phyloP scores from a whole-genome alignment of 139 green algal species.

The Haematococcus lacustris region DNA sequence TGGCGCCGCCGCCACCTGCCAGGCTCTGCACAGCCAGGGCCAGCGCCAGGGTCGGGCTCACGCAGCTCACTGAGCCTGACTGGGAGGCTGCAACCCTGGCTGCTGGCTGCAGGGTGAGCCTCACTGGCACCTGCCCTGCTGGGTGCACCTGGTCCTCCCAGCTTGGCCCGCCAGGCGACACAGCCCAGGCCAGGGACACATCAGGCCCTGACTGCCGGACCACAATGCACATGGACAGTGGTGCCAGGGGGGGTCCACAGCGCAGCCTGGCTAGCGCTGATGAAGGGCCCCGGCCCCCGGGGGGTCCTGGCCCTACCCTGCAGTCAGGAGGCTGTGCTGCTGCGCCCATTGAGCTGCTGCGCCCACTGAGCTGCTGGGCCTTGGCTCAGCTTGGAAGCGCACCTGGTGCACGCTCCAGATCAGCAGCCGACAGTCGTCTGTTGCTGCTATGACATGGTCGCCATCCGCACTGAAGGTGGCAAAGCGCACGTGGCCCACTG shows the following conservation, averaged over 20 bases:
- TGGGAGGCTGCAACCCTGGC: background rate
- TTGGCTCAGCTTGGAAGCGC: background rate
- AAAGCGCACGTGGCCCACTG: conserved; percentile 13
- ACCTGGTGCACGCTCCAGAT: conserved; percentile 13
- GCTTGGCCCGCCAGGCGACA: background rate
- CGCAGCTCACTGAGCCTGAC: background rate
- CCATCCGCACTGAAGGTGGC: conserved; percentile 5
- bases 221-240: background rate
- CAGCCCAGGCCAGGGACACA: background rate
- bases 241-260: background rate
- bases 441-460: background rate
- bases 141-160: background rate
- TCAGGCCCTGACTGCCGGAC: background rate
- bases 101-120: background rate
- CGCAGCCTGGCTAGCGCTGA: background rate
- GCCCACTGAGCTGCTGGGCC: background rate
- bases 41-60: background rate
- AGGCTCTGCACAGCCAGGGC: background rate
- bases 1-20: background rate
- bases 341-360: too few species aligned
- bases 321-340: background rate
- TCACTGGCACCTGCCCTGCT: background rate
- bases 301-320: background rate
- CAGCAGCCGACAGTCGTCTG: conserved; percentile 17
- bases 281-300: background rate